These are phyloP conservation scores for Penicillium angulare DNA, from an alignment of 495 filamentous ascomycete species.

Conservation along the genomic window DNA sequence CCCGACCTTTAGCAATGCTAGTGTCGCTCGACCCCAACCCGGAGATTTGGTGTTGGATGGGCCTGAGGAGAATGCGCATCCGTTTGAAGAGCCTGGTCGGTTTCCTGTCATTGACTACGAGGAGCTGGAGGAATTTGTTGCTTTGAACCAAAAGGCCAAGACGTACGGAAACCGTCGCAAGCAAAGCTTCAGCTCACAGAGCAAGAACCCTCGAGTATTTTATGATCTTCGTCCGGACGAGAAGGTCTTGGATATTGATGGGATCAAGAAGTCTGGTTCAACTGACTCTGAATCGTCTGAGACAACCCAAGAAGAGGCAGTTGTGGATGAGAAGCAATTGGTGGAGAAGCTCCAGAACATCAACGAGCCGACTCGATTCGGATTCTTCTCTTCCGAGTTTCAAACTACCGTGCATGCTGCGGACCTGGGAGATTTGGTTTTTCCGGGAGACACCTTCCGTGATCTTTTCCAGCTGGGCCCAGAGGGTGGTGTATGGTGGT, in stretches of 20 bases:
- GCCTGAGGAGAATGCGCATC: constrained; percentile 81
- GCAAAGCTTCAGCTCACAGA: constrained; percentile 52
- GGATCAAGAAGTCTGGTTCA: constrained; percentile 32
- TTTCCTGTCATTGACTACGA: constrained; percentile 78
- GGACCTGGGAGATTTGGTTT: constrained; percentile 80
- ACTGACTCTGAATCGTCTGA: constrained; percentile 12
- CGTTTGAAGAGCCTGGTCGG: constrained; percentile 51
- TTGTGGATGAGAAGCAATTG: constrained; percentile 32
- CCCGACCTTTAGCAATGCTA: constrained; percentile 61
- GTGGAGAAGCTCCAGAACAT: constrained; percentile 37
- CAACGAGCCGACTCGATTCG: constrained; percentile 73
- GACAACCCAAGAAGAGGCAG: constrained; percentile 17
- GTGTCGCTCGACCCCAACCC: constrained; percentile 44
- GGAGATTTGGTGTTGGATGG: constrained; percentile 42
- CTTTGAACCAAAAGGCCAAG: constrained; percentile 51
- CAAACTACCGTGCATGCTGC: constrained; percentile 89
- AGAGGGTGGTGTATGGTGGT: constrained; percentile 83
- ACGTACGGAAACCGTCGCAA: constrained; percentile 38
- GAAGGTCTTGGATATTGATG: constrained; percentile 26
- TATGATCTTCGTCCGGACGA: constrained; percentile 56
- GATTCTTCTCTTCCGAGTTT: constrained; percentile 92
- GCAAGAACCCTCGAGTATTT: constrained; percentile 55
- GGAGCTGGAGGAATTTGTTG: constrained; percentile 82
- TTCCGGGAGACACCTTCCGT: constrained; percentile 83
- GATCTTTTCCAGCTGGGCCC: constrained; percentile 83